Base-by-base conservation (phyloP, 2,329 filamentous ascomycete genomes). In the Fusarium nurragi region DNA sequence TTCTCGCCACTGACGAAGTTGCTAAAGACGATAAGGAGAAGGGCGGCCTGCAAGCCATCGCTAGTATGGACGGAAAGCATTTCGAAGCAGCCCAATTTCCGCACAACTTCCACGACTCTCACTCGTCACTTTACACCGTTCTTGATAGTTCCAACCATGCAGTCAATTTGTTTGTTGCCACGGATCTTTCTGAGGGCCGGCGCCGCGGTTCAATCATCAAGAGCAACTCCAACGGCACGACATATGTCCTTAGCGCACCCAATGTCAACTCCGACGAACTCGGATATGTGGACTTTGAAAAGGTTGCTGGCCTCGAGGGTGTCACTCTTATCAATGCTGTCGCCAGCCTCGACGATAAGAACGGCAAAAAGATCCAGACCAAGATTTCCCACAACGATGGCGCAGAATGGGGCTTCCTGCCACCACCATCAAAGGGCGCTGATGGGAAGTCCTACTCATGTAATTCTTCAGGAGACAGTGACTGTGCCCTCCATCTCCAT, bases 181-280 rank as follows among this genome's bases (percentile, higher is more conserved):
- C 92, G 37, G 90, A 91, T 71, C 85, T 84, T 37, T 80, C 81
- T 5, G 75, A 82, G 47, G 89, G 87, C 18, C 86, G 85, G 47
- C 86, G 90, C 59, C 93, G 91, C 70, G 95, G 95, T 34, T 90
- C 90, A 22, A 92, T 99, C 69, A 88, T 99, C 78, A 99, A 98
- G 86, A 97, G 93, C 74, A 99, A 99, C 80, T 97, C 93, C 71
- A 98, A 99, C 74, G 95, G 95, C 51, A 99, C 95, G 1, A 95
- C 91, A 2, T 99, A 97, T 73, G 92, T 97, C 13, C 81, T 97
- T 65, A 96, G 92, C 76, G 83, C 95, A 22, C 82, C 86, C 45
- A 87, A 87, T 19, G 93, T 98, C 73, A 97, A 98, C 77, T 87
- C 92, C 69, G 88, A 97, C 73, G 80, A 84, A 13, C 70, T 76